These are phyloP conservation scores for Elsinoe arachidis DNA, from an alignment of 2,329 filamentous ascomycete species.

Conservation along the genomic window DNA sequence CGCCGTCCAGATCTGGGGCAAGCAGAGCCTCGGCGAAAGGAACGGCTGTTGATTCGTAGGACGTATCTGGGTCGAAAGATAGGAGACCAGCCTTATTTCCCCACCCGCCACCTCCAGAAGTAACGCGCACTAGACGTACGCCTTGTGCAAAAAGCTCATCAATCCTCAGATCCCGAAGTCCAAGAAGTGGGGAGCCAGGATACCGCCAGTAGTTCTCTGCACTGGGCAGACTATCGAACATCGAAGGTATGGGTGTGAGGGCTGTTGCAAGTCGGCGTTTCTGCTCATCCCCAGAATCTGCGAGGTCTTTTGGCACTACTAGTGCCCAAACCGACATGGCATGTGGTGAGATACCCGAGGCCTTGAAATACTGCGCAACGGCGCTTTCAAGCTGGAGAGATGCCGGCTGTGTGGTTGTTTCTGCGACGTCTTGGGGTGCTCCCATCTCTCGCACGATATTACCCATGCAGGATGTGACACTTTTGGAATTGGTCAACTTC, in stretches of 20 bases:
- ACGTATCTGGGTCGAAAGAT: constrained; percentile 63
- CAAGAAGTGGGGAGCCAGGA: not conserved
- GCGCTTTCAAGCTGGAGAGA: constrained; percentile 62
- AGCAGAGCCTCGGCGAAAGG: constrained; percentile 49
- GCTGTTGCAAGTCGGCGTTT: not conserved
- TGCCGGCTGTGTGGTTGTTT: constrained; percentile 42
- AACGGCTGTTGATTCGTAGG: constrained; percentile 42
- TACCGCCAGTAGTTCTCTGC: not conserved
- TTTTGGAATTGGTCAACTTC: constrained; percentile 54
- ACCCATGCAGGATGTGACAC: constrained; percentile 58
- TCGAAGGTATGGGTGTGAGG: not conserved
- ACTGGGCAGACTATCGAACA: not conserved
- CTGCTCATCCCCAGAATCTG: constrained; percentile 8
- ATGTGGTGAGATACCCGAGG: constrained; percentile 31
- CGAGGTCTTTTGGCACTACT: constrained; percentile 44
- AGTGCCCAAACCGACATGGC: constrained; percentile 66
- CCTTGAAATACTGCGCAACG: constrained; percentile 51
- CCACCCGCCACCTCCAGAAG: constrained; percentile 80
- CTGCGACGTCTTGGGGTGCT: constrained; percentile 21
- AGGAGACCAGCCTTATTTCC: constrained; percentile 70
- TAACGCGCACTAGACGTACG: constrained; percentile 41
- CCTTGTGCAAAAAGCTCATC: constrained; percentile 23
- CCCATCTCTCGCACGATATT: constrained; percentile 61
- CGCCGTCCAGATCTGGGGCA: constrained; percentile 25
- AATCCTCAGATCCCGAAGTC: constrained; percentile 16